Evolutionary conservation across 1,139 yeast species (phyloP), one percentile per base, ranked within the genome.

Genomic region (Yamadazyma dushanensis): DNA sequence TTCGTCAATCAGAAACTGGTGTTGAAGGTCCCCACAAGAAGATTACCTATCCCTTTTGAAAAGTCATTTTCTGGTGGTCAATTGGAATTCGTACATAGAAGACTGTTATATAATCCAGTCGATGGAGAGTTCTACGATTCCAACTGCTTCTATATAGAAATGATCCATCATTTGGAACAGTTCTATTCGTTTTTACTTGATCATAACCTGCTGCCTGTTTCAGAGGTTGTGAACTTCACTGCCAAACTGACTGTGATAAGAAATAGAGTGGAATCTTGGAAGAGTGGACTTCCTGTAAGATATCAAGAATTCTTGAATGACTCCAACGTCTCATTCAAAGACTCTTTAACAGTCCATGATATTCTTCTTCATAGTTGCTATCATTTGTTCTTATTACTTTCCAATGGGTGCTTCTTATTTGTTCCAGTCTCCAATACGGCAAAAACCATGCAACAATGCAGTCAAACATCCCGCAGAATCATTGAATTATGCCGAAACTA

Each of bases 321-420:
- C 8, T 27, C 35, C 8, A 32, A 31, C 25, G 21, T 29, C n/a
- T 24, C 29, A 8, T 34, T 30, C 21, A 31, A 26, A 19, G 35
- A 34, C 16, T 34, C 32, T n/a, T 19, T 37, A 11, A 31, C 36
- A n/a, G 19, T 32, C 11, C 37, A 26, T 3, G 40, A 37, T 16
- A 20, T 37, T 4, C 27, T 37, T 3, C 26, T 37, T 4, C 35
- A 37, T 14, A 20, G 32, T 3, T 9, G 32, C 16, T 37, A 37
- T 26, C 27, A 37, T 19, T 16, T 34, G 23, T 31, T 26, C 17
- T 13, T 24, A n/a, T 22, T 37, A 4, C 26, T 26, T 2, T 21
- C 31, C n/a, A 26, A 10, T 15, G 17, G 32, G 9, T 29, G 37
- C 17, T 19, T 16, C 10, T 10, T 34, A 13, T 26, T 18, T 16